A percentile compares a stretch with the other conserved stretches of the same genome.
Conservation (phyloP, 495 filamentous ascomycete species). For the Neurospora sp. region DNA sequence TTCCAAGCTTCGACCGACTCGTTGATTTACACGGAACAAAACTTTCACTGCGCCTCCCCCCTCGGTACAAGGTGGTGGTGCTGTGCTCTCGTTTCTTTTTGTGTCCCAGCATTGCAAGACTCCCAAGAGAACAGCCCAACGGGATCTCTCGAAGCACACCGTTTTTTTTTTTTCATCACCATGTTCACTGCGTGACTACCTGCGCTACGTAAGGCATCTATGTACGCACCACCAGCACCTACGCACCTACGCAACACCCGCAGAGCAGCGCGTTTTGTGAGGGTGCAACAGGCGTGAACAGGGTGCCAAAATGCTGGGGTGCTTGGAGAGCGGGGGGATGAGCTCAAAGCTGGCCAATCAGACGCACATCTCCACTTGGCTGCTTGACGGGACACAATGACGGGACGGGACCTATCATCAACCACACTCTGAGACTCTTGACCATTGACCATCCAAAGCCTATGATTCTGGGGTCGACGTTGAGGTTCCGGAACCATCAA, state of each 20-base stretch:
- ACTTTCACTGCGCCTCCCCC: background rate
- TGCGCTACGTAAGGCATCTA: too few relatives aligned
- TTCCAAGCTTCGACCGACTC: background rate
- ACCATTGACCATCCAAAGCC: background rate
- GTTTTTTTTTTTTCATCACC: background rate
- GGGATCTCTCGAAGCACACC: background rate
- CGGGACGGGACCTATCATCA: background rate
- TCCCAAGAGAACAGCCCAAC: background rate
- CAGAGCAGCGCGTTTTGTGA: background rate
- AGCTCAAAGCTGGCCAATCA: constrained; percentile 5
- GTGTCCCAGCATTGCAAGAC: background rate
- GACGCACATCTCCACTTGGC: background rate
- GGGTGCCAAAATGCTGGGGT: background rate
- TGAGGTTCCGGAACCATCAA: background rate
- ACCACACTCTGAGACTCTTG: background rate
- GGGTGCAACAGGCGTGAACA: background rate
- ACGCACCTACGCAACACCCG: background rate
- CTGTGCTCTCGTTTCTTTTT: background rate
- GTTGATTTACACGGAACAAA: background rate
- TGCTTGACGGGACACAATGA: background rate
- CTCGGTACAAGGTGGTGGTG: background rate
- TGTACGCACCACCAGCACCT: background rate
- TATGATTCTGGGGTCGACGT: background rate
- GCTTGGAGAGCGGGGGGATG: constrained; percentile 1
- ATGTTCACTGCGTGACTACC: background rate